Percentiles rank a stretch among this genome's conserved stretches.
phyloP scores from a whole-genome alignment of 495 filamentous ascomycete species.

The Usnea hakonensis region DNA sequence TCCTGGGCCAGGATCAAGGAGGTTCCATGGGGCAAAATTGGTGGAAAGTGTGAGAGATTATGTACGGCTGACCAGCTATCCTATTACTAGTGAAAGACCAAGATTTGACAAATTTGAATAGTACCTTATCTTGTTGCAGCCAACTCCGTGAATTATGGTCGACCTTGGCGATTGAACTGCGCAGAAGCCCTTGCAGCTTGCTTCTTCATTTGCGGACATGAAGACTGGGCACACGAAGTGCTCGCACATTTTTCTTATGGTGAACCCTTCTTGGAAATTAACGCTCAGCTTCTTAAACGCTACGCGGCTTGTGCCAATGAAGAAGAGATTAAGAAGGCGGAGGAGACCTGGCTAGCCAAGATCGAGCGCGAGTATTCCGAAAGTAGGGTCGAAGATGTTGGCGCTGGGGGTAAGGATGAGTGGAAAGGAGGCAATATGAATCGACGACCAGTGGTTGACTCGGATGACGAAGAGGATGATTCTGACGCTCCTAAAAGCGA shows the following conservation, averaged over 20 bases:
- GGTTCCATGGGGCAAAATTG: slow-evolving; percentile 83
- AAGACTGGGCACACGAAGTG: slow-evolving; percentile 80
- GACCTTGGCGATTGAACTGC: slow-evolving; percentile 89
- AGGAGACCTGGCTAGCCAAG: slow-evolving; percentile 79
- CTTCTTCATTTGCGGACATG: slow-evolving; percentile 85
- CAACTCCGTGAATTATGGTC: slow-evolving; percentile 95
- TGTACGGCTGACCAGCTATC: slow-evolving; percentile 32
- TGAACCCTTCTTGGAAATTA: slow-evolving; percentile 79
- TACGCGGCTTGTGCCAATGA: slow-evolving; percentile 80
- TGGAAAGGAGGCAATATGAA: slow-evolving; percentile 88
- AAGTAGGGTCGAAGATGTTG: slow-evolving; percentile 57
- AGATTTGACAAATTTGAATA: slow-evolving; percentile 16
- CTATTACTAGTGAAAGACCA: not conserved
- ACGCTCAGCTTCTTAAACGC: slow-evolving; percentile 67
- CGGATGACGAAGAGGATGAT: slow-evolving; percentile 41
- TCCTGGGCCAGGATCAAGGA: slow-evolving; percentile 91
- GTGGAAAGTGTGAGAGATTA: slow-evolving; percentile 87
- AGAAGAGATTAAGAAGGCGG: slow-evolving; percentile 77
- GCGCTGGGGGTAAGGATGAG: slow-evolving; percentile 52
- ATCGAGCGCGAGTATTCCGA: slow-evolving; percentile 85
- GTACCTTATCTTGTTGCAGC: slow-evolving; percentile 94
- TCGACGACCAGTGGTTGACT: slow-evolving; percentile 46
- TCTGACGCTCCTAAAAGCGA: slow-evolving; percentile 45
- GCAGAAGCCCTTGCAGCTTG: slow-evolving; percentile 89
- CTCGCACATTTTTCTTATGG: slow-evolving; percentile 84